These are phyloP conservation scores for Pichia sp. DNA, from an alignment of 1,139 yeast genomes.

Conservation along the genomic window DNA sequence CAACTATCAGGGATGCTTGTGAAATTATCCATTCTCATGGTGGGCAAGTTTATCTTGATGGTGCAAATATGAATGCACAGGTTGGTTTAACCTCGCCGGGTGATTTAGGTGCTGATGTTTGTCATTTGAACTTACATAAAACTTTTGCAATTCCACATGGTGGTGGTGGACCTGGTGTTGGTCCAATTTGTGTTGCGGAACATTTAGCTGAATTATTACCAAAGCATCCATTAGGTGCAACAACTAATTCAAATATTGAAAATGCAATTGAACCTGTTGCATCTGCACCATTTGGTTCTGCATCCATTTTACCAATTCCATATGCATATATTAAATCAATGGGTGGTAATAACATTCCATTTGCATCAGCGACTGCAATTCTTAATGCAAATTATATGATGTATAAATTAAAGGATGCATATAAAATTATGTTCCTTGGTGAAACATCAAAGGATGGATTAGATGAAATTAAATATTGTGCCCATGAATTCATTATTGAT, in stretches of 20 bases:
- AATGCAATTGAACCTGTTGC: constrained; percentile 69
- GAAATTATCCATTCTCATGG: constrained; percentile 78
- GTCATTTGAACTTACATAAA: constrained; percentile 93
- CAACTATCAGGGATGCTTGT: constrained; percentile 79
- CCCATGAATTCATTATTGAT: constrained; percentile 93
- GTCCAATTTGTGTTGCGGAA: constrained; percentile 89
- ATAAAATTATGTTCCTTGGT: constrained; percentile 70
- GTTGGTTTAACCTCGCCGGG: constrained; percentile 98
- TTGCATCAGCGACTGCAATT: constrained; percentile 82
- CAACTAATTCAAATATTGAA: constrained; percentile 40
- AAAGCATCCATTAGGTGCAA: constrained; percentile 56
- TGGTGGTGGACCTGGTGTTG: constrained; percentile 99
- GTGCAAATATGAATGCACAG: constrained; percentile 99
- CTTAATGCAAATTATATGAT: constrained; percentile 96
- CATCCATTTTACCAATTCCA: constrained; percentile 86
- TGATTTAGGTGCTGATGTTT: constrained; percentile 97
- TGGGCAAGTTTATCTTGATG: constrained; percentile 95
- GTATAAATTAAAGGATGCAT: constrained; percentile 62
- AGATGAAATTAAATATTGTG: constrained; percentile 63
- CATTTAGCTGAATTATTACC: constrained; percentile 85
- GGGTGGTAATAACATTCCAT: constrained; percentile 81
- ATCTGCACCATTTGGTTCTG: constrained; percentile 95
- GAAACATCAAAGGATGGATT: constrained; percentile 32
- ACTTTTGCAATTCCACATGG: constrained; percentile 98
- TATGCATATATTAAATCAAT: constrained; percentile 92